Percentiles rank a stretch among this genome's conserved stretches.
These are phyloP conservation scores for Saturnispora kantuleensis DNA, from an alignment of 805 yeast species.

Conservation along the genomic window DNA sequence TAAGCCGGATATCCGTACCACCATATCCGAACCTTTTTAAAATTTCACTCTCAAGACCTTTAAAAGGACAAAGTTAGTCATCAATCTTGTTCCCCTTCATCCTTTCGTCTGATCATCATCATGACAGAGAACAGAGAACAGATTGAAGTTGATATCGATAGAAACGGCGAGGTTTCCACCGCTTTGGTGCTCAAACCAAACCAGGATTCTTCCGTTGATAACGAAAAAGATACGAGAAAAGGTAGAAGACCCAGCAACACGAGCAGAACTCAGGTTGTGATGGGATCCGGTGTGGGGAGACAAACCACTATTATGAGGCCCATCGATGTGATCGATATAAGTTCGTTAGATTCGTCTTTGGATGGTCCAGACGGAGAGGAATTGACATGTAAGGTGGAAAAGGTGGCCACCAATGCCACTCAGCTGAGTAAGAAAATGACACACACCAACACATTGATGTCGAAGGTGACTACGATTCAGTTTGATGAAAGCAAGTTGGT, in stretches of 20 bases:
- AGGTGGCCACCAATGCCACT: not conserved
- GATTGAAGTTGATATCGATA: too few species aligned
- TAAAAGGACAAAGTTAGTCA: too few species aligned
- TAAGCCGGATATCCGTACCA: not conserved
- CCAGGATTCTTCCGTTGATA: too few species aligned
- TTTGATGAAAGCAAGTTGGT: conserved; percentile 24
- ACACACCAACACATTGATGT: conserved; percentile 6
- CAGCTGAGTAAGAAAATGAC: conserved; percentile 5
- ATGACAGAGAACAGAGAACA: too few species aligned
- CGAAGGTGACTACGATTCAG: conserved; percentile 15
- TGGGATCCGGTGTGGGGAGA: not conserved
- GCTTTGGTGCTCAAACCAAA: too few species aligned
- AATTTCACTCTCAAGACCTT: not conserved
- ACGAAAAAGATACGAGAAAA: too few species aligned
- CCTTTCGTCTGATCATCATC: too few species aligned
- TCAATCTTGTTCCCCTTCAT: too few species aligned
- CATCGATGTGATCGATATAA: not conserved
- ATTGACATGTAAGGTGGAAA: not conserved
- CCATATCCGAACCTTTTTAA: conserved; percentile 2
- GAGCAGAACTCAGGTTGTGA: conserved; percentile 1
- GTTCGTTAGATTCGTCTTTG: not conserved
- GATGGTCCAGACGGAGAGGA: not conserved
- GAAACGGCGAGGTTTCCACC: too few species aligned
- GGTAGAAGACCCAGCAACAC: conserved; percentile 1
- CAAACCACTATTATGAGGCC: not conserved